phyloP scores from a whole-genome alignment of 352 stramenopile species.

The Phytophthora meadii region DNA sequence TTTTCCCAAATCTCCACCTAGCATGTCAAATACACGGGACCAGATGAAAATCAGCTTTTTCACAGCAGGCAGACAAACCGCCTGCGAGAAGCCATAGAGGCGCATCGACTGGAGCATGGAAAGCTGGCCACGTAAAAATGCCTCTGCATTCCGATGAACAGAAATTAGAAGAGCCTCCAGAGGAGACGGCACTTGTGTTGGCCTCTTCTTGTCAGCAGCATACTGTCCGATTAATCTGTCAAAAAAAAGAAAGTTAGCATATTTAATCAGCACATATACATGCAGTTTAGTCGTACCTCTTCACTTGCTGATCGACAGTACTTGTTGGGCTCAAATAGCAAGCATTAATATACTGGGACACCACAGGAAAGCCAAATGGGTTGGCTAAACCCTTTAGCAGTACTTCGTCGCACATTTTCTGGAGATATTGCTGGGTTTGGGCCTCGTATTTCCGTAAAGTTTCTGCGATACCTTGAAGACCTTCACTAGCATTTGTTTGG shows the following conservation, averaged over 20 bases:
- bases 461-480: constrained; percentile 41
- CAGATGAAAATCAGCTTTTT: constrained; percentile 83
- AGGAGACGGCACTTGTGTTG: constrained; percentile 52
- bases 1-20: constrained; percentile 45
- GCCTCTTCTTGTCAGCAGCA: constrained; percentile 53
- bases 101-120: constrained; percentile 74
- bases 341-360: constrained; percentile 79
- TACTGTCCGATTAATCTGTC: constrained; percentile 65
- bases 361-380: constrained; percentile 78
- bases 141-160: constrained; percentile 76
- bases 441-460: constrained; percentile 61
- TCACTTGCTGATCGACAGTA: constrained; percentile 67
- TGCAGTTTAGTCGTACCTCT: constrained; percentile 45
- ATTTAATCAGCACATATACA: not conserved
- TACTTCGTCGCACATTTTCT: constrained; percentile 74
- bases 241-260: constrained; percentile 10
- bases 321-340: constrained; percentile 77
- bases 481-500: constrained; percentile 31
- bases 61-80: constrained; percentile 62
- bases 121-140: constrained; percentile 74
- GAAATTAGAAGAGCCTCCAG: constrained; percentile 72
- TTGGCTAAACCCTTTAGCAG: constrained; percentile 77
- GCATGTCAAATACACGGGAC: constrained; percentile 74
- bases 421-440: constrained; percentile 62
- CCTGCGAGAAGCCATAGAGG: constrained; percentile 64